A percentile compares a stretch with the other conserved stretches of the same genome.
Evolutionary conservation across 148 eudicot genomes (phyloP).

Genomic region (Cornus suecica): DNA sequence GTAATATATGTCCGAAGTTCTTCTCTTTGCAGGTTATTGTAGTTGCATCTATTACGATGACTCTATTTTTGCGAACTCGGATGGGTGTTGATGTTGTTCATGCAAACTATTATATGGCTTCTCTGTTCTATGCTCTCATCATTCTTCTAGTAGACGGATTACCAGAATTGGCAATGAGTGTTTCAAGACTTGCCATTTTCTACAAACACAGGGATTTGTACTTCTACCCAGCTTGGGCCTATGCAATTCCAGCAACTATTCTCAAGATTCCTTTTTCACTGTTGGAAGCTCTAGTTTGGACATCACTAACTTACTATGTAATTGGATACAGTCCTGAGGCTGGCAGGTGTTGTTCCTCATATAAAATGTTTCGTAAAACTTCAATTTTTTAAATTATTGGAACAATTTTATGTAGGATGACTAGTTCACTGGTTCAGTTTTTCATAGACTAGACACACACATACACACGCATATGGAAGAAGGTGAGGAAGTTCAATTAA

Average conservation of each 20-base stretch:
- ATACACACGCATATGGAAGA: background rate
- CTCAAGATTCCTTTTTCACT: slow-evolving; percentile 74
- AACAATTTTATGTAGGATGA: background rate
- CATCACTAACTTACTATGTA: slow-evolving; percentile 64
- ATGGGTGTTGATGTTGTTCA: slow-evolving; percentile 55
- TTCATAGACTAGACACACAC: background rate
- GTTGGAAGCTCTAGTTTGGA: slow-evolving; percentile 56
- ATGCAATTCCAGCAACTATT: slow-evolving; percentile 67
- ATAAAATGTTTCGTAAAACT: background rate
- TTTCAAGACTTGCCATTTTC: slow-evolving; percentile 63
- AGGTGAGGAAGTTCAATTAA: background rate
- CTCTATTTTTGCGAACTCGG: slow-evolving; percentile 57
- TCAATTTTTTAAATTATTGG: background rate
- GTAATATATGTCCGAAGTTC: background rate
- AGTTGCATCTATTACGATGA: slow-evolving; percentile 60
- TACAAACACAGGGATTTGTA: slow-evolving; percentile 79
- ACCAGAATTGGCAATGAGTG: slow-evolving; percentile 62
- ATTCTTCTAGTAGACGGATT: slow-evolving; percentile 60
- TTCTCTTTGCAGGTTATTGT: slow-evolving; percentile 51
- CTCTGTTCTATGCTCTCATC: slow-evolving; percentile 56
- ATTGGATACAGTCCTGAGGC: slow-evolving; percentile 72
- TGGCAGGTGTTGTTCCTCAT: slow-evolving; percentile 46
- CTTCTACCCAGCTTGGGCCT: slow-evolving; percentile 89
- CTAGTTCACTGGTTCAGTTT: background rate
- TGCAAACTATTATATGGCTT: slow-evolving; percentile 65